Percentiles rank a stretch among this genome's conserved stretches.
Conservation (phyloP, 352 stramenopile genomes). For the Phytophthora quininea region DNA sequence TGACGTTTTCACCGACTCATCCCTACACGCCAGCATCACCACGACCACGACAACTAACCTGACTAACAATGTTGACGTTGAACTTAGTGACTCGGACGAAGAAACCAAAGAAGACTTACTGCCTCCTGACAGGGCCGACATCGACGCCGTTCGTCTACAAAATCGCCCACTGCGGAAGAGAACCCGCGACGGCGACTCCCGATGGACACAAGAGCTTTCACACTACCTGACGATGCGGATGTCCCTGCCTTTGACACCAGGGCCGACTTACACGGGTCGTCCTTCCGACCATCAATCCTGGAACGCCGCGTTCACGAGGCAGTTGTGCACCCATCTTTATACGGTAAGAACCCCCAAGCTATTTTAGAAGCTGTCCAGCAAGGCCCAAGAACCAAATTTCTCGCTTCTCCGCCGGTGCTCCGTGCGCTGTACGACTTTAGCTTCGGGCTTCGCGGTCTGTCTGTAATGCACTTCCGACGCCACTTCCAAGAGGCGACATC, state of each 20-base stretch:
- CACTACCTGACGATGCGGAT: constrained; percentile 1
- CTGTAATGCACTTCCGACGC: constrained; percentile 11
- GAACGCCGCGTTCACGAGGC: constrained; percentile 4
- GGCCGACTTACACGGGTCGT: background rate
- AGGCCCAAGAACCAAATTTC: constrained; percentile 3
- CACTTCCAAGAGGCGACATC: constrained; percentile 6
- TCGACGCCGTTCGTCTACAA: background rate
- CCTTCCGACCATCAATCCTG: constrained; percentile 7
- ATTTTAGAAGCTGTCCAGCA: constrained; percentile 18
- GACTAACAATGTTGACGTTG: background rate
- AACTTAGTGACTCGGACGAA: constrained; percentile 14
- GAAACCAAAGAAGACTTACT: background rate
- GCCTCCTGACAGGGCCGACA: background rate
- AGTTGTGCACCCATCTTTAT: background rate
- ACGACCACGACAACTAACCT: too few relatives aligned
- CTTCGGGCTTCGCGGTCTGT: constrained; percentile 12
- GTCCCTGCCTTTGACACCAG: background rate
- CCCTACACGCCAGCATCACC: background rate
- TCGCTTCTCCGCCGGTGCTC: constrained; percentile 10
- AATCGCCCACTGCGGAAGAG: constrained; percentile 1
- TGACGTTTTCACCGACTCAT: constrained; percentile 6
- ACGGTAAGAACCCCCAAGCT: constrained; percentile 22
- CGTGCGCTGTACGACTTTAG: constrained; percentile 11
- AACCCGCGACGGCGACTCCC: background rate
- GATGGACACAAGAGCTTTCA: background rate